Evolutionary conservation across 768 basidiomycete species (phyloP), one percentile per base, ranked within the genome.

Genomic region (Lactarius tabidus): DNA sequence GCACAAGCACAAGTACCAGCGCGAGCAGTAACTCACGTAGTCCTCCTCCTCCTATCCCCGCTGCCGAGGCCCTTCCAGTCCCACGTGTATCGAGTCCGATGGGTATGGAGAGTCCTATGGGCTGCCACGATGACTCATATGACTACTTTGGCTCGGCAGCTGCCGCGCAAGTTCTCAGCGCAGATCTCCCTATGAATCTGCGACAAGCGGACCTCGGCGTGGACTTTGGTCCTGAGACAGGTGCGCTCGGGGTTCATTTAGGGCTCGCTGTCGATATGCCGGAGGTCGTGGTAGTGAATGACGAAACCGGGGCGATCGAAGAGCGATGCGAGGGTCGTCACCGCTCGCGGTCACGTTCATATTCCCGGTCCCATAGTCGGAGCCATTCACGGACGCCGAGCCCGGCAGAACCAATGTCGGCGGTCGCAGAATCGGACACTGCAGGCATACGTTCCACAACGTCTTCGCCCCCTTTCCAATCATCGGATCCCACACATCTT

Each of bases 361-460:
- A 60, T 36, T 63, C 66, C 28, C 67, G 65, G 6, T 66, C 64
- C 29, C 29, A 35, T 48, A 67, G 65, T 56, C 63, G 67, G 10
- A 68, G 67, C 29, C 67, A 66, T 38, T 70, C 69, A 43, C 64
- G 69, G 35, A 70, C 69, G 35, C 69, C 69, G 20, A 69, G 68
- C 18, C 69, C 69, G 18, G 67, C 63, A 23, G 69, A 68, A 53
- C 23, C 53, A n/a, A 54, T 52, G 31, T 43, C 52, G 18, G n/a
- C 54, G n/a, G 33, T 28, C 64, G 20, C 60, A 45, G 28, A 74
- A 61, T 41, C 67, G 0, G 57, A 68, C n/a, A 29, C 28, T 17
- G 20, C 48, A 26, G 45, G 59, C 38, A 36, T 55, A 23, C 56
- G 52, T 60, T 66, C 29, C 62, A 69, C 29, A 61, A 70, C 55